Percentiles rank a stretch among this genome's conserved stretches.
Conservation (phyloP, 2,329 filamentous ascomycete species). For the Madurella fahalii region DNA sequence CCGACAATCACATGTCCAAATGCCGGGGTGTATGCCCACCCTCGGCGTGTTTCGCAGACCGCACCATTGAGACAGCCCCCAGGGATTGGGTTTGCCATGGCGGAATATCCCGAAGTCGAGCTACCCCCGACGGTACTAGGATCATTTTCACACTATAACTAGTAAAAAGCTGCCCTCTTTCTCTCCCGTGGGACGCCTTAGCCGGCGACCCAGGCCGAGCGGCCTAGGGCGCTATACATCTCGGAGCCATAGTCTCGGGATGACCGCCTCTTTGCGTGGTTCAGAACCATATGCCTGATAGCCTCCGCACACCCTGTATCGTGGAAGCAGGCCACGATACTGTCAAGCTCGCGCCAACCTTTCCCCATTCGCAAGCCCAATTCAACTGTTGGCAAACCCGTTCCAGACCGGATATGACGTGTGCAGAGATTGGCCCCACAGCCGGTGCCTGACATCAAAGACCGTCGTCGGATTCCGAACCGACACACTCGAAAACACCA, state of each 20-base stretch:
- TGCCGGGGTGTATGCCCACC: not conserved
- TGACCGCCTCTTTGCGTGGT: no score
- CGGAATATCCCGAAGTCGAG: not conserved
- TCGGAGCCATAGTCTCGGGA: no score
- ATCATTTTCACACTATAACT: not conserved
- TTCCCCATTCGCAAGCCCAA: not conserved
- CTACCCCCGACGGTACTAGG: not conserved
- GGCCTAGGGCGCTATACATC: no score
- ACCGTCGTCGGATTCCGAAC: not conserved
- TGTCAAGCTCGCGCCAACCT: no score
- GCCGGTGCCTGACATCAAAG: not conserved
- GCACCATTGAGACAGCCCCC: not conserved
- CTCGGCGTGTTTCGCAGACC: not conserved
- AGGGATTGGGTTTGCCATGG: not conserved
- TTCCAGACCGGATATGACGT: no score
- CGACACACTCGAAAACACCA: no score
- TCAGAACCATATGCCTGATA: no score
- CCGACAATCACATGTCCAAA: slow-evolving; percentile 14
- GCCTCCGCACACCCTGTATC: no score
- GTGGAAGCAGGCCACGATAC: no score
- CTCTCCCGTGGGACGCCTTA: not conserved
- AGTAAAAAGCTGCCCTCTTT: not conserved
- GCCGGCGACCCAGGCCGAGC: no score
- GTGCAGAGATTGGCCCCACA: not conserved
- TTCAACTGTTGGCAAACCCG: not conserved